Evolutionary conservation across 495 filamentous ascomycete species (phyloP).

Genomic region (Jackrogersella minutella): DNA sequence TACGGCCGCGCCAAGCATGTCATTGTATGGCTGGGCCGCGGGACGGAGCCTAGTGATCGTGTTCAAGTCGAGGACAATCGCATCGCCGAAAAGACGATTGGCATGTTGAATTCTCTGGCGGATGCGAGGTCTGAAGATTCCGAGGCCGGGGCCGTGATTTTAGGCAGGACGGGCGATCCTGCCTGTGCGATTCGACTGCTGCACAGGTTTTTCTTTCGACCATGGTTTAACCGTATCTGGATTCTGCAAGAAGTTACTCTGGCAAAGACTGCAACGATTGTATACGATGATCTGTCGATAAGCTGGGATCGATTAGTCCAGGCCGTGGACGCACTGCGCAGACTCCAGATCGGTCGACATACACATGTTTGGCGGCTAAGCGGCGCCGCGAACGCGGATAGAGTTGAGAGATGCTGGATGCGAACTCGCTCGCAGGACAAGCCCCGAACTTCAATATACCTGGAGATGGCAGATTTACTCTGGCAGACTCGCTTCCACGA

Average conservation of each 20-base stretch:
- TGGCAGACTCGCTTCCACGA: conserved; percentile 25
- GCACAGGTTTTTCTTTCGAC: conserved; percentile 17
- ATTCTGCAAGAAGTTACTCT: conserved; percentile 13
- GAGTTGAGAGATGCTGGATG: conserved; percentile 12
- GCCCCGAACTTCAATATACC: background rate
- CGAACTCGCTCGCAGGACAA: background rate
- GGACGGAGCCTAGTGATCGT: background rate
- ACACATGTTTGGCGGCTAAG: conserved; percentile 20
- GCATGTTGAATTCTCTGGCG: conserved; percentile 3
- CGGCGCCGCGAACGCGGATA: conserved; percentile 3
- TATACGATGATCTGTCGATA: conserved; percentile 12
- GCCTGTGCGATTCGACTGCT: background rate
- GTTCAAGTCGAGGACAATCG: background rate
- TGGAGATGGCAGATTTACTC: conserved; percentile 13
- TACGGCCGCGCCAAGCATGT: conserved; percentile 11
- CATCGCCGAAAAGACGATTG: background rate
- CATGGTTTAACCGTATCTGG: conserved; percentile 19
- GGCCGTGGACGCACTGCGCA: conserved; percentile 15
- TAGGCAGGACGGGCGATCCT: background rate
- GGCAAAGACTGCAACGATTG: conserved; percentile 7
- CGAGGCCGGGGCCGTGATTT: background rate
- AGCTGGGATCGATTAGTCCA: conserved; percentile 3
- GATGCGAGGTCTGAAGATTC: background rate
- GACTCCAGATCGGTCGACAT: conserved; percentile 12
- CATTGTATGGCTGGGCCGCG: conserved; percentile 18